A percentile compares a stretch with the other conserved stretches of the same genome.
These are phyloP conservation scores for Wickerhamomyces tratensis DNA, from an alignment of 805 yeast genomes.

Conservation along the genomic window DNA sequence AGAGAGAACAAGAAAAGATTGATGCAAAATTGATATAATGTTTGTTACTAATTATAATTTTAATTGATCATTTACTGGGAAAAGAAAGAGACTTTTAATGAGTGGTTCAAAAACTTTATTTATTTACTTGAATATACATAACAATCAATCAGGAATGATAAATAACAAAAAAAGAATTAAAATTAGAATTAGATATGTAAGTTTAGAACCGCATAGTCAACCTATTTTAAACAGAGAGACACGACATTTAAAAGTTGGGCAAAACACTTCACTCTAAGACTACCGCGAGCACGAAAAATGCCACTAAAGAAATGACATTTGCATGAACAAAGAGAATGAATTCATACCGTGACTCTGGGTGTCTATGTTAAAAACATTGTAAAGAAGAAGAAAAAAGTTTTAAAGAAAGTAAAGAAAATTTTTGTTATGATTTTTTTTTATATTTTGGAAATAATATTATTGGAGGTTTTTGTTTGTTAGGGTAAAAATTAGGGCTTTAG, in stretches of 20 bases:
- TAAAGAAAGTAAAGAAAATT: neutral
- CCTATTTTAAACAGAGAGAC: conserved; percentile 23
- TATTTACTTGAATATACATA: too few species aligned
- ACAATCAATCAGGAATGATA: too few species aligned
- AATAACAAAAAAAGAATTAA: neutral
- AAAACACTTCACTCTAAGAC: conserved; percentile 62
- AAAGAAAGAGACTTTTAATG: neutral
- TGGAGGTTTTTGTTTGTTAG: too few species aligned
- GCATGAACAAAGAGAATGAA: conserved; percentile 23
- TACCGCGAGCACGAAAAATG: conserved; percentile 83
- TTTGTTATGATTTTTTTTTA: conserved; percentile 1
- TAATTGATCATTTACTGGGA: neutral
- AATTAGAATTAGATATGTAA: conserved; percentile 28
- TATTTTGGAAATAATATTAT: neutral
- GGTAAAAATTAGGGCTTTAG: too few species aligned
- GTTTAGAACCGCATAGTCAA: conserved; percentile 71
- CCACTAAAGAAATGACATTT: conserved; percentile 7
- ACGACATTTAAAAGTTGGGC: conserved; percentile 43
- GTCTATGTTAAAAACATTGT: conserved; percentile 42
- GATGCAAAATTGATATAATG: conserved; percentile 43
- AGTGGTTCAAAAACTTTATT: too few species aligned
- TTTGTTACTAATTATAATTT: neutral
- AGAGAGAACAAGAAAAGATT: conserved; percentile 42
- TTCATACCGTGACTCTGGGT: conserved; percentile 57
- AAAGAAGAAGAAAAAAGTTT: conserved; percentile 4